Base-by-base conservation (phyloP, 1,284 basidiomycete species). In the Cryptococcus maquisensis region DNA sequence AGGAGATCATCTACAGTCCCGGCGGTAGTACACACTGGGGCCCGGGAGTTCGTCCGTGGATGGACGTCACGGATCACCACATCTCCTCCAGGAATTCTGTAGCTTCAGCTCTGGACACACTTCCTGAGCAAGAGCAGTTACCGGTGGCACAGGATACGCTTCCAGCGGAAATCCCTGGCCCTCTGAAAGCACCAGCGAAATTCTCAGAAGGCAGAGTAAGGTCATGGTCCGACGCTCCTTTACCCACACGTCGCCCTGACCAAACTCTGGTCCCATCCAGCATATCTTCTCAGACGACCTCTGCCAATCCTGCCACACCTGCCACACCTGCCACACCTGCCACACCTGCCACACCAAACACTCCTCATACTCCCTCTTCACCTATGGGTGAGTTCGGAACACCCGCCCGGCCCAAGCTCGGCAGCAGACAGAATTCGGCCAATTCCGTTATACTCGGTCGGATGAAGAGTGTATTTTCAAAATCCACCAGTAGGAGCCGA, bases 391-490 rank as follows among this genome's bases (percentile, higher is more conserved):
- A 16, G 16, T 23, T 26, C 43, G 23, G 47, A 12, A 56, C 51
- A 10, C 60, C 56, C 3, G 28, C 47, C 41, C 59, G 69, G 28
- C 69, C 71, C 5, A 61, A 51, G 36, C 40, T 73, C 18, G 67
- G 62, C 6, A 56, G 55, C 16, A 47, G 74, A 18, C 62, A 69
- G 1, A 67, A 63, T 49, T 74, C 74, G 7, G 64, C 63, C 32
- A 72, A 65, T 28, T 72, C 72, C 6, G 66, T 59, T 4, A 66
- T 74, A 32, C 55, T 74, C 9, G 66, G 61, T 42, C 58, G 67
- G 42, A 67, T 74, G 56, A 64, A 67, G 41, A 68, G 54, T 13
- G 71, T 73, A 10, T 70, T 76, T 37, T 49, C 59, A 4, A 65
- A 64, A 50, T 60, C 53, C 13, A 60, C 60, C 23, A 42, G 53